Percentiles rank a stretch among this genome's conserved stretches.
Evolutionary conservation across 2,329 filamentous ascomycete species (phyloP).

Genomic region (Ceratocystiopsis sp.): DNA sequence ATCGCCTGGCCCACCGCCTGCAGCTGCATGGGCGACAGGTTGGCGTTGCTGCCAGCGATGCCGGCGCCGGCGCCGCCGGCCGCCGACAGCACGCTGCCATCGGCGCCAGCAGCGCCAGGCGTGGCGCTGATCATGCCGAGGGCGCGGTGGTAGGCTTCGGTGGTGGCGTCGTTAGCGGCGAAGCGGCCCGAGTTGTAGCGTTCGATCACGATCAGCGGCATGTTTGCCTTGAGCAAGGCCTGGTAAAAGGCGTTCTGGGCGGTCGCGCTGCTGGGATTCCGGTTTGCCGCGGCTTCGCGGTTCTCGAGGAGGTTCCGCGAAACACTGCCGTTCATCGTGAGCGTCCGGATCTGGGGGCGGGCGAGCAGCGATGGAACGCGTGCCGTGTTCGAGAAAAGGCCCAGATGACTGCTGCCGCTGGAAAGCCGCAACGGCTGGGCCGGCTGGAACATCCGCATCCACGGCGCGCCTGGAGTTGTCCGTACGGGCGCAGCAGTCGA

Average conservation of each 20-base stretch:
- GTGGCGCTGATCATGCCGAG: slow-evolving; percentile 27
- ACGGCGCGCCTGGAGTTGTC: neutral
- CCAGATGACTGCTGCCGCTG: neutral
- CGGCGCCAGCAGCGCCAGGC: slow-evolving; percentile 3
- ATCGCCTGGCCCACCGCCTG: slow-evolving; percentile 72
- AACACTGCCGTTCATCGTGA: slow-evolving; percentile 18
- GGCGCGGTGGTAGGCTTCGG: slow-evolving; percentile 63
- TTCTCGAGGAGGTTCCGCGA: slow-evolving; percentile 58
- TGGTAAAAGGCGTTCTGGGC: slow-evolving; percentile 92
- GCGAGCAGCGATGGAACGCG: neutral
- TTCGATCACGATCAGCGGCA: slow-evolving; percentile 85
- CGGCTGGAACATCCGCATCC: slow-evolving; percentile 1
- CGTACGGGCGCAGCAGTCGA: neutral
- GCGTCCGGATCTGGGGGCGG: slow-evolving; percentile 3
- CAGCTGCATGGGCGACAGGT: slow-evolving; percentile 40
- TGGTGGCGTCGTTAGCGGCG: slow-evolving; percentile 61
- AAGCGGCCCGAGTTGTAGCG: slow-evolving; percentile 76
- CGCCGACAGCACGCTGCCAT: neutral
- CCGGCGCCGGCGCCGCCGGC: slow-evolving; percentile 8
- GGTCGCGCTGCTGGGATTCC: slow-evolving; percentile 72
- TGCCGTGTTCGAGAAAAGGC: slow-evolving; percentile 4
- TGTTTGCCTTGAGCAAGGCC: slow-evolving; percentile 74
- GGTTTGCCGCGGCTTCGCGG: slow-evolving; percentile 81
- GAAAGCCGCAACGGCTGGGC: neutral
- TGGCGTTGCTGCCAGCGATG: slow-evolving; percentile 16